Percentiles rank a stretch among this genome's conserved stretches.
Conservation (phyloP, 1,139 yeast species). For the Taiozyma sp. region DNA sequence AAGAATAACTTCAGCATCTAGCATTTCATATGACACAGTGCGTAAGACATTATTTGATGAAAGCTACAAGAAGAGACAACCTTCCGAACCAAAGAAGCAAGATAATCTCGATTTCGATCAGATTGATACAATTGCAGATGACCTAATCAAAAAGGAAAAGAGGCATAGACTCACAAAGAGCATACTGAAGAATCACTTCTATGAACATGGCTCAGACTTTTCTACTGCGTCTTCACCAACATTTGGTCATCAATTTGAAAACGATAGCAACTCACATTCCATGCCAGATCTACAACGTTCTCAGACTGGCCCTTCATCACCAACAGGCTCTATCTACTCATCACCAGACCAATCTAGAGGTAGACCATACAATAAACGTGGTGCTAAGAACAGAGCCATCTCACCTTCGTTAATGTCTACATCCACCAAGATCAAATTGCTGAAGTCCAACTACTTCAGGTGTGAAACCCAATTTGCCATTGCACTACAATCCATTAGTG, state of each 20-base stretch:
- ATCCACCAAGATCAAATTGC: constrained; percentile 45
- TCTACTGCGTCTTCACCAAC: constrained; percentile 25
- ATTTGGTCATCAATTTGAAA: constrained; percentile 16
- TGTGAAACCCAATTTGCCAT: constrained; percentile 89
- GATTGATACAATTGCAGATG: constrained; percentile 39
- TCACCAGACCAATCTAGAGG: constrained; percentile 16
- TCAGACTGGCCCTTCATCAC: constrained; percentile 21
- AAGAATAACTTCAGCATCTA: constrained; percentile 14
- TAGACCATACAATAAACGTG: constrained; percentile 16
- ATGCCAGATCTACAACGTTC: constrained; percentile 32
- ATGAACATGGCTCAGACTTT: constrained; percentile 20
- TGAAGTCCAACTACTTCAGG: constrained; percentile 76
- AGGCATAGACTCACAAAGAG: constrained; percentile 19
- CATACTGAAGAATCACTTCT: constrained; percentile 15
- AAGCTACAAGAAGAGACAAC: constrained; percentile 20
- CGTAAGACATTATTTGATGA: constrained; percentile 18
- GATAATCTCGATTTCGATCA: constrained; percentile 35
- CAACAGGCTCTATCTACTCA: constrained; percentile 18
- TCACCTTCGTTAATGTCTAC: constrained; percentile 34
- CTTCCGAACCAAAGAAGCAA: constrained; percentile 20
- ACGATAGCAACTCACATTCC: constrained; percentile 23
- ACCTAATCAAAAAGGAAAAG: constrained; percentile 25
- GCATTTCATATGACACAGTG: constrained; percentile 21
- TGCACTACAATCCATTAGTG: constrained; percentile 81
- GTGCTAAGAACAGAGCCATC: constrained; percentile 24